Conservation (phyloP, 2,329 filamentous ascomycete genomes). For the Leptographium galeiforme region DNA sequence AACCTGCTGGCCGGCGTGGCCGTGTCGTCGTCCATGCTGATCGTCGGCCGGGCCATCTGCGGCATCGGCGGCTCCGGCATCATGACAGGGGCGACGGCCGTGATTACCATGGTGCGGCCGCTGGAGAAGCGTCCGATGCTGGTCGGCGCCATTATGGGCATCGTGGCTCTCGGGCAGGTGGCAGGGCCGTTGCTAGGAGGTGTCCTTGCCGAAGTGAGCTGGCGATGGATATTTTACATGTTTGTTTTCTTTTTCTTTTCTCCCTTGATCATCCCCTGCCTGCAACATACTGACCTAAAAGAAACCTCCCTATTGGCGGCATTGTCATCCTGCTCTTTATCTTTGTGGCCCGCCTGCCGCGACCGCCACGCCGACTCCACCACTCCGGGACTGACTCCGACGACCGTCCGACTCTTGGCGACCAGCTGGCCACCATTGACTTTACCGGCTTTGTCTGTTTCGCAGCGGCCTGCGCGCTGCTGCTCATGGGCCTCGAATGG, state of each 20-base stretch:
- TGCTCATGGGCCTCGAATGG: constrained; percentile 23
- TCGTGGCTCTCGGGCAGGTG: constrained; percentile 39
- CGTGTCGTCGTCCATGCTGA: constrained; percentile 32
- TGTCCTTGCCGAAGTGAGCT: constrained; percentile 34
- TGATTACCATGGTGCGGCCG: constrained; percentile 35
- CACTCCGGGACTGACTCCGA: constrained; percentile 8
- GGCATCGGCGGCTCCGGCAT: constrained; percentile 38
- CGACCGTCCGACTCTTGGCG: constrained; percentile 14
- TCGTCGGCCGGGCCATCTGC: constrained; percentile 37
- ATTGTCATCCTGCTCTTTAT: constrained; percentile 19
- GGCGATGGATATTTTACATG: constrained; percentile 39
- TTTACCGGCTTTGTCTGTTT: constrained; percentile 28
- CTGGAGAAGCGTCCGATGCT: constrained; percentile 39
- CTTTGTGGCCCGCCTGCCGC: constrained; percentile 15
- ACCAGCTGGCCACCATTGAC: constrained; percentile 19
- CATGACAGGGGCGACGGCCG: constrained; percentile 35
- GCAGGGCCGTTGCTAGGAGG: constrained; percentile 37
- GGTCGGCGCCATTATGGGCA: constrained; percentile 39
- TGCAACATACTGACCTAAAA: constrained; percentile 21
- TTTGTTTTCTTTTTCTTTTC: constrained; percentile 23
- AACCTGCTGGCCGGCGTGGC: constrained; percentile 27
- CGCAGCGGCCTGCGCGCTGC: constrained; percentile 24
- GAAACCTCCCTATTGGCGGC: constrained; percentile 30
- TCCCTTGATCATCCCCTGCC: neutral
- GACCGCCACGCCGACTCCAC: neutral